phyloP scores from a whole-genome alignment of 2,329 filamentous ascomycete species.

The Paraconiothyrium sp. region DNA sequence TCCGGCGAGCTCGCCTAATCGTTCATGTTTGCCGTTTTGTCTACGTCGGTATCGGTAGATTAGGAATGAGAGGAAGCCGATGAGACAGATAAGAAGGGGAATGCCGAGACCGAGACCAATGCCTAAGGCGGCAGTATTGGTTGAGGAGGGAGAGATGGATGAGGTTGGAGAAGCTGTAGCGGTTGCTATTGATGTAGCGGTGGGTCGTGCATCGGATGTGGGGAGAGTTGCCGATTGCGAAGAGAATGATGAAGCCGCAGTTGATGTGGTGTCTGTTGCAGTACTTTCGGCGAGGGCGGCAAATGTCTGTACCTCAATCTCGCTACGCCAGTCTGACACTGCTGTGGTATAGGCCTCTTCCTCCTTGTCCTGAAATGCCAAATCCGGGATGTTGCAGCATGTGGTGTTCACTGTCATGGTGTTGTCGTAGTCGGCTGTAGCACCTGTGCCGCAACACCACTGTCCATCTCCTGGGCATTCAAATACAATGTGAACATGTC shows the following conservation, averaged over 20 bases:
- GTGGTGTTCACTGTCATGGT: constrained; percentile 15
- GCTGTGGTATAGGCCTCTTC: constrained; percentile 13
- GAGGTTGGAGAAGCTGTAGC: neutral
- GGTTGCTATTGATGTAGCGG: neutral
- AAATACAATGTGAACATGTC: constrained; percentile 12
- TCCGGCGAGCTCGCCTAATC: constrained; percentile 1
- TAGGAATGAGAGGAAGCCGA: neutral
- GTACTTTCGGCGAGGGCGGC: neutral
- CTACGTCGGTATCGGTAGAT: neutral
- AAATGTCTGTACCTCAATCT: neutral
- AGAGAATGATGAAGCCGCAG: neutral
- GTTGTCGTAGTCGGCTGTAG: neutral
- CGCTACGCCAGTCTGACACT: neutral
- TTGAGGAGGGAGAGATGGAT: neutral
- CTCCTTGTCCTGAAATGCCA: constrained; percentile 4
- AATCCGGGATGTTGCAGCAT: constrained; percentile 9
- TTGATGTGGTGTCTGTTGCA: neutral
- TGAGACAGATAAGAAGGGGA: neutral
- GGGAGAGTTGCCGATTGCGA: neutral
- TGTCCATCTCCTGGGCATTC: constrained; percentile 16
- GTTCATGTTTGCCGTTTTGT: neutral
- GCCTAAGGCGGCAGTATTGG: neutral
- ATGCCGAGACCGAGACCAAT: constrained; percentile 2
- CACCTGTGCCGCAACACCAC: constrained; percentile 18
- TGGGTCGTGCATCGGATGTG: neutral